phyloP scores from a whole-genome alignment of 768 basidiomycete genomes.

The Psilocybe cyanescens region DNA sequence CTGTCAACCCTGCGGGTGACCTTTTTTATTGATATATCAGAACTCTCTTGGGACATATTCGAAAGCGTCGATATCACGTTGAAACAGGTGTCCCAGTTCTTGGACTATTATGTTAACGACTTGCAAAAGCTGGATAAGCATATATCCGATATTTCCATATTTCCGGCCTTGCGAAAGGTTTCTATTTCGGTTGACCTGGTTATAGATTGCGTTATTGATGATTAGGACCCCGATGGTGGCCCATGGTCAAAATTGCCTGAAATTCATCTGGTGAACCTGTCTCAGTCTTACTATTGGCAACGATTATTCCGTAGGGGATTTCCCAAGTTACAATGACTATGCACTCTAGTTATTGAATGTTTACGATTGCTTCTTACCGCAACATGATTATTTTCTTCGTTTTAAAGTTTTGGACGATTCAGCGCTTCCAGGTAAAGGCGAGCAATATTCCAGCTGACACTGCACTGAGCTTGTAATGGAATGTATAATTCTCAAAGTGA shows the following conservation, averaged over 20 bases:
- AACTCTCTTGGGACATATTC: neutral
- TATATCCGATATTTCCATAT: neutral
- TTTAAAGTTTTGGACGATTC: no score
- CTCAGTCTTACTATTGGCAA: neutral
- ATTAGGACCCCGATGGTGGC: neutral
- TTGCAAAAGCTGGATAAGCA: neutral
- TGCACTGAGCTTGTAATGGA: no score
- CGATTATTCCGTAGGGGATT: neutral
- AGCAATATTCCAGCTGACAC: no score
- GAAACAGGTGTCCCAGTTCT: neutral
- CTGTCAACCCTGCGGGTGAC: neutral
- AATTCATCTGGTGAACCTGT: neutral
- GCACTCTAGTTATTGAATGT: neutral
- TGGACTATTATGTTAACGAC: neutral
- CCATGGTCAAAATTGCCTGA: neutral
- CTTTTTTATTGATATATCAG: neutral
- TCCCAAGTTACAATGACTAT: neutral
- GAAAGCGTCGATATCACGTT: no score
- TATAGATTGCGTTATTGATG: neutral
- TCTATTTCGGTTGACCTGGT: neutral
- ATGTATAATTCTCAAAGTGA: no score
- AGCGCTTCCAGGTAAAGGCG: no score
- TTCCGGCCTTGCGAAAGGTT: neutral
- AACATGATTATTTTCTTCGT: no score
- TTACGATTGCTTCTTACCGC: no score